Evolutionary conservation across 2,329 filamentous ascomycete genomes (phyloP), one percentile per base, ranked within the genome.

Genomic region (Ascochyta rabiei): DNA sequence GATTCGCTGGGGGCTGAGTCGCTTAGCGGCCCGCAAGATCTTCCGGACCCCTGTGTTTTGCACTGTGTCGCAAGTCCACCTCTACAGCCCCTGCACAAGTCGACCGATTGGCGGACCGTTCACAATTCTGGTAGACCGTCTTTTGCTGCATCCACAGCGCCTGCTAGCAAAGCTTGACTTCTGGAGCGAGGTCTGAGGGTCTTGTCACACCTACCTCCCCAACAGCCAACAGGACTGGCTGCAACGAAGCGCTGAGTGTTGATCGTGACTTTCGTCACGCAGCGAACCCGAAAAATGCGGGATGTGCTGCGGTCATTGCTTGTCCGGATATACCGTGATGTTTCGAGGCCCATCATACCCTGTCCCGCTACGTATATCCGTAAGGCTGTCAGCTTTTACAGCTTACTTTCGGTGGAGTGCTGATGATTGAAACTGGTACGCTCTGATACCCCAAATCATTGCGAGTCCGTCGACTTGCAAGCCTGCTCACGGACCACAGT

Each of bases 41-140:
- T 47, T 60, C 59, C 56, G 56, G 45, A 50, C 65, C 66, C 63
- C 62, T 54, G 68, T 63, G 70, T 70, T 66, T 72, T 64, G 64
- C 44, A 57, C 33, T 33, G 41, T 56, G 70, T 73, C 70, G 68
- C 68, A 73, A 52, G 42, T 70, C 58, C 28, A 34, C 31, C 35
- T 21, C 16, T 1, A 26, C 13, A 34, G 64, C 48, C 67, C 64
- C 58, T 62, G 70, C 48, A 13, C 15, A 21, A 19, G 31, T 15
- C 37, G 56, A 35, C 59, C 64, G 48, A 73, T 73, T 74, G 71
- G 71, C 59, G 53, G 56, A 39, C 57, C 56, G 46, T 41, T 57
- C 40, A 56, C 38, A 55, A 53, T 37, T 53, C 30, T 48, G 21
- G 61, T 60, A 53, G 55, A 57, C 55, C 48, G 43, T 47, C 41